These are phyloP conservation scores for Globisporangium megalacanthum DNA, from an alignment of 352 stramenopile species.

Conservation along the genomic window DNA sequence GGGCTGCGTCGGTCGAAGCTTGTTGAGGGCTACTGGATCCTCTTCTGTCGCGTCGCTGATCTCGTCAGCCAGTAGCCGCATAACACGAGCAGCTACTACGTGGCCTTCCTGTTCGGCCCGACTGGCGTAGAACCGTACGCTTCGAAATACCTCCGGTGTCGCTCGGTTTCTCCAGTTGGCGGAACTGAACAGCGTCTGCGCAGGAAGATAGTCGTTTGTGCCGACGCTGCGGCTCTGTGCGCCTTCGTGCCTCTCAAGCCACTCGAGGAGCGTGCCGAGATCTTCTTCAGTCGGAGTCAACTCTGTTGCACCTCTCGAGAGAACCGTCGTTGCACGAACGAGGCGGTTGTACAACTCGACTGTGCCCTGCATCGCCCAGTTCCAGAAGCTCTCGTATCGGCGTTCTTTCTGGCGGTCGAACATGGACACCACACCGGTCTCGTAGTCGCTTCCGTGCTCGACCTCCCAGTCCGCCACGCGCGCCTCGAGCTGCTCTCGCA, in stretches of 20 bases:
- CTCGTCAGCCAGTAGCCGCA: conserved; percentile 58
- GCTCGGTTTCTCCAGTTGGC: conserved; percentile 65
- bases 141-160: conserved; percentile 53
- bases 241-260: conserved; percentile 39
- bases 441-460: conserved; percentile 60
- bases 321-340: conserved; percentile 19
- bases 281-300: conserved; percentile 21
- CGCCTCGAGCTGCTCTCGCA: conserved; percentile 53
- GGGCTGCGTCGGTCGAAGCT: conserved; percentile 47
- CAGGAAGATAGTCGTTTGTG: conserved; percentile 34
- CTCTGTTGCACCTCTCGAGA: conserved; percentile 15
- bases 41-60: conserved; percentile 44
- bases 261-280: conserved; percentile 50
- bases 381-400: conserved; percentile 79
- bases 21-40: conserved; percentile 53
- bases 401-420: conserved; percentile 73
- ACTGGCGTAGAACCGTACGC: conserved; percentile 42
- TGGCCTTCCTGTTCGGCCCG: conserved; percentile 39
- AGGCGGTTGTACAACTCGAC: conserved; percentile 60
- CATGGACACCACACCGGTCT: conserved; percentile 40
- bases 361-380: conserved; percentile 69
- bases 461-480: conserved; percentile 39
- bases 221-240: conserved; percentile 23
- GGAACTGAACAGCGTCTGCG: conserved; percentile 14
- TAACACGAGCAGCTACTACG: conserved; percentile 38